Evolutionary conservation across 257 asterid species (phyloP), one percentile per base, ranked within the genome.

Genomic region (Osmanthus fragrans): DNA sequence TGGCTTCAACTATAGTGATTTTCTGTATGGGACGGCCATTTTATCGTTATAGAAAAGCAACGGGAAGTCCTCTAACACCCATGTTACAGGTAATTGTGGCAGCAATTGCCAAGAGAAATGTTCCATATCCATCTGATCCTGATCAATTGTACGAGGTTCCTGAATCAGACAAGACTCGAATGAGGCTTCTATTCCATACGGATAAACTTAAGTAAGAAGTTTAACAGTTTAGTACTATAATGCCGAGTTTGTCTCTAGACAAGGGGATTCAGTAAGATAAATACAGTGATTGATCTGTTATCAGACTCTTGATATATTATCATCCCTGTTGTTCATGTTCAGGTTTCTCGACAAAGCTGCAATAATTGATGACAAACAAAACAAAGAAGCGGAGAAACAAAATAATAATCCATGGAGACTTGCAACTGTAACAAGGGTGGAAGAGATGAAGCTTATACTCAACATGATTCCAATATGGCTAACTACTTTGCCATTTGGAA

Each of bases 261-360:
- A 16, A 47, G 58, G n/a, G 5, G 58, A 15, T 47, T 47, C 21
- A 16, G 7, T 16, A 47, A 47, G 58, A 16, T 47, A 16, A 15
- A 47, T 47, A 47, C 0, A 56, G 27, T 56, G 25, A 5, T 56
- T 51, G 23, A 51, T 51, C 21, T 51, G 15, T 1, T 7, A 3
- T 64, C 5, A 39, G 39, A 56, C 5, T 49, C n/a, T 69, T 73
- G 39, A 69, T 34, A 37, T n/a, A 4, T 40, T 56, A 34, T 56
- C 3, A 0, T 80, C 29, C 45, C 9, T 42, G 76, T 71, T 42
- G 76, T 49, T 45, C 87, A 94, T 42, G 76, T 49, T 45, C 87
- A 94, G 97, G 87, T 95, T 90, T 78, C 90, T 95, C 0, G 98
- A 95, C 82, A 95, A 85, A 78, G 98, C 99, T 18, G 97, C 97